Percentiles rank a stretch among this genome's conserved stretches.
Evolutionary conservation across 768 basidiomycete species (phyloP).

Genomic region (Psilocybe subaeruginosa): DNA sequence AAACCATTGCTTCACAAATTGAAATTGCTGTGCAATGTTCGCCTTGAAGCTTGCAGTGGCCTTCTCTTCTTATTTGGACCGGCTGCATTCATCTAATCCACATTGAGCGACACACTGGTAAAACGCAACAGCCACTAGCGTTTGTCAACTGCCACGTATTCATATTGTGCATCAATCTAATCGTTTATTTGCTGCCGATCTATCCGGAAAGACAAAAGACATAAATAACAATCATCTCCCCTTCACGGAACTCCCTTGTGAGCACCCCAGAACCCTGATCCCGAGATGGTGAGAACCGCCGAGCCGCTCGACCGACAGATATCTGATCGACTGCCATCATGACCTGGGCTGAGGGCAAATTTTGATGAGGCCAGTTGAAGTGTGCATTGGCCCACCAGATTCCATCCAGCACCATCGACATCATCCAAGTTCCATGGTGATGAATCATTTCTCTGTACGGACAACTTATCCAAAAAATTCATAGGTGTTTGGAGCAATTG

Average conservation of each 20-base stretch:
- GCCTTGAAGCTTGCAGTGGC: neutral
- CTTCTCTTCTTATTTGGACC: neutral
- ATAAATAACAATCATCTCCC: neutral
- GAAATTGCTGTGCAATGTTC: too few relatives aligned
- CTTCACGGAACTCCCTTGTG: neutral
- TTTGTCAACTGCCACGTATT: constrained; percentile 1
- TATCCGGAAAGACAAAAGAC: neutral
- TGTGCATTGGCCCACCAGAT: neutral
- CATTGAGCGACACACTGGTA: neutral
- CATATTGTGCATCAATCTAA: neutral
- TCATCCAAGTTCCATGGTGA: neutral
- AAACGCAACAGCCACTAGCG: too few relatives aligned
- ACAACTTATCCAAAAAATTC: neutral
- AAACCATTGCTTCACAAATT: too few relatives aligned
- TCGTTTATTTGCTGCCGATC: constrained; percentile 6
- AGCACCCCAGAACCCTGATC: neutral
- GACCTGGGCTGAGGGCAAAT: neutral
- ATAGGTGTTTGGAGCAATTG: neutral
- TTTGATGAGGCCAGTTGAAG: neutral
- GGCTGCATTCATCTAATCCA: neutral
- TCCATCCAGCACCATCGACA: neutral
- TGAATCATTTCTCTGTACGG: neutral
- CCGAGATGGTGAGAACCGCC: neutral
- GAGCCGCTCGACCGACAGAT: neutral
- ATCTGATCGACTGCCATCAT: neutral